These are phyloP conservation scores for Leccinellum rugosiceps DNA, from an alignment of 768 basidiomycete species.

Conservation along the genomic window DNA sequence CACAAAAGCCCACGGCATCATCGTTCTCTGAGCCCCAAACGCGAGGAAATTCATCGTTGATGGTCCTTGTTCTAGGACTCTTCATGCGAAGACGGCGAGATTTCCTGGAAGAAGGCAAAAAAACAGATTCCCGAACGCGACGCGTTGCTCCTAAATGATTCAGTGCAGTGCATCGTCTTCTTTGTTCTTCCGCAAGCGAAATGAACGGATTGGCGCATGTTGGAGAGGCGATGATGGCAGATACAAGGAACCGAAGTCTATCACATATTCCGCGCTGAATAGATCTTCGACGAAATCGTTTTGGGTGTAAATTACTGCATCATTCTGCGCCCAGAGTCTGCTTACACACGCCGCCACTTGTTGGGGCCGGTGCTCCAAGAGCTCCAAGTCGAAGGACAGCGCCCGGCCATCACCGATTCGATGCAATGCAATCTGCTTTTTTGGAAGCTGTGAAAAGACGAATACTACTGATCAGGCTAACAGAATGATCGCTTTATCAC, in stretches of 20 bases:
- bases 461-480: slow-evolving; percentile 31
- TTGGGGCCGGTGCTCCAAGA: not conserved
- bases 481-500: slow-evolving; percentile 47
- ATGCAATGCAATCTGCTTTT: not conserved
- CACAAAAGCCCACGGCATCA: not conserved
- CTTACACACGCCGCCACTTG: not conserved
- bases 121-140: not conserved
- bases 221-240: not conserved
- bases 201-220: not conserved
- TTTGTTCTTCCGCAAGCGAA: not conserved
- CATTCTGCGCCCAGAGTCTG: not conserved
- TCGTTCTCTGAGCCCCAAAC: not conserved
- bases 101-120: not conserved
- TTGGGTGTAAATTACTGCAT: not conserved
- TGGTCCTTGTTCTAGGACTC: not conserved
- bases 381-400: not conserved
- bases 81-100: not conserved
- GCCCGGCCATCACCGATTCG: slow-evolving; percentile 5
- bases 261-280: not conserved
- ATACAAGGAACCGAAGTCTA: not conserved
- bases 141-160: not conserved
- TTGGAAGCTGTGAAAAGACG: not conserved
- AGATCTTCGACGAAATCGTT: not conserved
- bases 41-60: not conserved
- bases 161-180: not conserved